These are phyloP conservation scores for Penicillium paneum DNA, from an alignment of 2,329 filamentous ascomycete species.

Conservation along the genomic window DNA sequence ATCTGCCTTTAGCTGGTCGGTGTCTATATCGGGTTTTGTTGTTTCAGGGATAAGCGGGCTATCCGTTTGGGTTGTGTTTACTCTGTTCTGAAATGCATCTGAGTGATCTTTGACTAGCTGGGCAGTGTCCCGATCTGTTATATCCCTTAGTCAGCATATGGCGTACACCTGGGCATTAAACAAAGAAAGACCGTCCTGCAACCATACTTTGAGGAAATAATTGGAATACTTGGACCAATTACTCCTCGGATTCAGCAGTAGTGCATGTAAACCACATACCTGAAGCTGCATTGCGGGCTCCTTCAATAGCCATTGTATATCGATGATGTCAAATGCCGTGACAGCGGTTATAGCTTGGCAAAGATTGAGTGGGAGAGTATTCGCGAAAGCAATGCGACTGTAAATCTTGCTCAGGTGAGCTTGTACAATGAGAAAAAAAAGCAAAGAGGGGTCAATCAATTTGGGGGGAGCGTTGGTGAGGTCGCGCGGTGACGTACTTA, in stretches of 20 bases:
- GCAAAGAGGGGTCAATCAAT: slow-evolving; percentile 14
- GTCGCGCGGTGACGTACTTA: slow-evolving; percentile 37
- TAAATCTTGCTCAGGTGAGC: slow-evolving; percentile 5
- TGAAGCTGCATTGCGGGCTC: slow-evolving; percentile 10
- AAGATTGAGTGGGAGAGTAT: background rate
- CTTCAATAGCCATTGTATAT: slow-evolving; percentile 29
- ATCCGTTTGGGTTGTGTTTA: slow-evolving; percentile 16
- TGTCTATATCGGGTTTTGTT: background rate
- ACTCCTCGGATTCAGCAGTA: background rate
- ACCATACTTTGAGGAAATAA: background rate
- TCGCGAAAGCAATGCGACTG: slow-evolving; percentile 18
- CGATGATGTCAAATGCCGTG: slow-evolving; percentile 21
- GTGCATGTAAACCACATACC: slow-evolving; percentile 23
- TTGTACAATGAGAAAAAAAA: slow-evolving; percentile 9
- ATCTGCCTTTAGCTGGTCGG: background rate
- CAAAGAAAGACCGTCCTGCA: background rate
- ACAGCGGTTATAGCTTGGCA: slow-evolving; percentile 1
- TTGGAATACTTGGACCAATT: slow-evolving; percentile 1
- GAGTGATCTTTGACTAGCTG: slow-evolving; percentile 11
- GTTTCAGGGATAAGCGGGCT: slow-evolving; percentile 1
- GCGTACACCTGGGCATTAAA: background rate
- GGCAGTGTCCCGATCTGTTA: slow-evolving; percentile 5
- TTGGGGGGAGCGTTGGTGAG: slow-evolving; percentile 22
- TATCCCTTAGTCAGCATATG: slow-evolving; percentile 22
- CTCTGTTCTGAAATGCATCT: slow-evolving; percentile 13